Evolutionary conservation across 495 filamentous ascomycete genomes (phyloP).

Genomic region (Halenospora varia): DNA sequence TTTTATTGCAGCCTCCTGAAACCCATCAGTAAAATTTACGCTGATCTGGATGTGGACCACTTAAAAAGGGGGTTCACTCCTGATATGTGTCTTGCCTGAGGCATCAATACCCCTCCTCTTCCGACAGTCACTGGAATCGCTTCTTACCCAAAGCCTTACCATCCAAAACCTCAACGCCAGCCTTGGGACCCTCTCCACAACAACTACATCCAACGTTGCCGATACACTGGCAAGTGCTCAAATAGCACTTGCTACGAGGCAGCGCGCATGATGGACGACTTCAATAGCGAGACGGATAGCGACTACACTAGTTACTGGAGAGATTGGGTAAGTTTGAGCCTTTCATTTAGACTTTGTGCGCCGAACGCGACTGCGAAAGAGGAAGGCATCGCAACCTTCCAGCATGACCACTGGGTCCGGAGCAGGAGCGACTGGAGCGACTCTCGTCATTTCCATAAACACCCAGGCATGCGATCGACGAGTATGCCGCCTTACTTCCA

Average conservation of each 20-base stretch:
- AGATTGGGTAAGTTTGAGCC: conserved; percentile 80
- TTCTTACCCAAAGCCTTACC: conserved; percentile 14
- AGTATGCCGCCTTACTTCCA: not conserved
- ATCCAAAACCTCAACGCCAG: conserved; percentile 9
- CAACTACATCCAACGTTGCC: conserved; percentile 12
- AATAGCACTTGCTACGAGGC: conserved; percentile 22
- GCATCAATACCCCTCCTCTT: conserved; percentile 9
- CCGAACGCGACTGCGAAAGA: not conserved
- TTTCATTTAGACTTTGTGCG: conserved; percentile 16
- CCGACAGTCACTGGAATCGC: not conserved
- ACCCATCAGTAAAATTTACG: no score
- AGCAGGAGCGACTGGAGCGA: not conserved
- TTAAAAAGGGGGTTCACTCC: no score
- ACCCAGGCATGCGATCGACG: not conserved
- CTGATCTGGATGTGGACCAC: no score
- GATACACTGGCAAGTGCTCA: conserved; percentile 22
- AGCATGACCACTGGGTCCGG: not conserved
- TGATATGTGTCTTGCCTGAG: not conserved
- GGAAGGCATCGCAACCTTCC: not conserved
- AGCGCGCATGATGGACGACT: conserved; percentile 72
- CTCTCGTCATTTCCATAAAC: not conserved
- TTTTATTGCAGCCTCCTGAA: no score
- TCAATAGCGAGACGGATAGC: conserved; percentile 94
- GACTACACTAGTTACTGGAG: conserved; percentile 99
- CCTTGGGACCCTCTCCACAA: conserved; percentile 10